These are phyloP conservation scores for Wakefieldia striispora DNA, from an alignment of 768 basidiomycete genomes.

Conservation along the genomic window DNA sequence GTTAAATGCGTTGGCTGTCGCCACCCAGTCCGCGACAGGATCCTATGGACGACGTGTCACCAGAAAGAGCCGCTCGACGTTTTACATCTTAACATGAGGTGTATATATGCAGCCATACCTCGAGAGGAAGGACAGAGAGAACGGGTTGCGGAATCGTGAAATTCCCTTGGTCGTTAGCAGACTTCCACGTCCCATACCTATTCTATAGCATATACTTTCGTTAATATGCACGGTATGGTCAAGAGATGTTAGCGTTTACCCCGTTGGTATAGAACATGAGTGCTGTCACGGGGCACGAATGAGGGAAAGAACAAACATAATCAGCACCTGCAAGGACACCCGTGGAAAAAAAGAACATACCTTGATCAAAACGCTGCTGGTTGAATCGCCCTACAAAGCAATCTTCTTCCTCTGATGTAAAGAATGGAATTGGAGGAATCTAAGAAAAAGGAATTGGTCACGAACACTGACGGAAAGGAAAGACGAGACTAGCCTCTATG, in stretches of 20 bases:
- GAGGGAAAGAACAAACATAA: not conserved
- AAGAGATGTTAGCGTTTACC: slow-evolving; percentile 30
- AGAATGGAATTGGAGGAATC: slow-evolving; percentile 63
- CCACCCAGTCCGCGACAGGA: slow-evolving; percentile 44
- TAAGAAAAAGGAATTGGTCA: slow-evolving; percentile 20
- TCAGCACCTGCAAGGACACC: not conserved
- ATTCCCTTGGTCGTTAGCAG: slow-evolving; percentile 40
- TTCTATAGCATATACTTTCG: slow-evolving; percentile 32
- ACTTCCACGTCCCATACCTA: slow-evolving; percentile 35
- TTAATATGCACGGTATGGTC: not conserved
- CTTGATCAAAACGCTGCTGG: slow-evolving; percentile 56
- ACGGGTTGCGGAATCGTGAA: slow-evolving; percentile 42
- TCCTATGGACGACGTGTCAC: slow-evolving; percentile 26
- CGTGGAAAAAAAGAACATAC: slow-evolving; percentile 38
- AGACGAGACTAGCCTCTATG: slow-evolving; percentile 14
- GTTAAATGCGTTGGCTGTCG: slow-evolving; percentile 26
- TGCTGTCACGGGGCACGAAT: slow-evolving; percentile 35
- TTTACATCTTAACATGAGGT: not conserved
- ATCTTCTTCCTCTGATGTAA: slow-evolving; percentile 60
- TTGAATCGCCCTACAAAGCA: slow-evolving; percentile 65
- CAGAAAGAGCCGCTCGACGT: too few species aligned
- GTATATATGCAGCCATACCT: slow-evolving; percentile 25
- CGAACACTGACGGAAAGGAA: not conserved
- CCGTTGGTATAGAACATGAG: slow-evolving; percentile 63
- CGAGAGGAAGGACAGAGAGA: slow-evolving; percentile 39